phyloP scores from a whole-genome alignment of 2,329 filamentous ascomycete genomes.

The Diaporthe sp. region DNA sequence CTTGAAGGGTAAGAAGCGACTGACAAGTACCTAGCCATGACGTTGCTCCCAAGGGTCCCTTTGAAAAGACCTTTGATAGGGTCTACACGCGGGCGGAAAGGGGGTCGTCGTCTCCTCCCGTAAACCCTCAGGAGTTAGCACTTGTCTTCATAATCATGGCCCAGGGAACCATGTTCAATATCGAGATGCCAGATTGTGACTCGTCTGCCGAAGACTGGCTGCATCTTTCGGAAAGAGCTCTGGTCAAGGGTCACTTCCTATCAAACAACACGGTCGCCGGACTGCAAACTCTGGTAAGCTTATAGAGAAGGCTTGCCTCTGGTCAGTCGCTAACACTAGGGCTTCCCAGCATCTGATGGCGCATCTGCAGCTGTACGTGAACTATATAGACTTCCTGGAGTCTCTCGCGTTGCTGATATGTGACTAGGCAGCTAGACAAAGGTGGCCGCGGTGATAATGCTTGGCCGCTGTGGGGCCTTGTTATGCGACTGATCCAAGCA shows the following conservation, averaged over 20 bases:
- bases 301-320: not conserved
- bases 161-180: not conserved
- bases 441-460: not conserved
- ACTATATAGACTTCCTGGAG: not conserved
- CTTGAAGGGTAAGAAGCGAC: not conserved
- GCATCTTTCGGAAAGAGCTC: not conserved
- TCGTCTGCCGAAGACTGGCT: not conserved
- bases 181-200: constrained; percentile 11
- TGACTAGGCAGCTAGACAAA: not conserved
- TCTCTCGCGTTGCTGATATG: not conserved
- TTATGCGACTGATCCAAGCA: not conserved
- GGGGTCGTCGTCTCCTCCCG: not conserved
- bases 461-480: not conserved
- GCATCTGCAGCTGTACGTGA: constrained; percentile 2
- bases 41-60: constrained; percentile 1
- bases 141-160: not conserved
- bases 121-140: constrained; percentile 1
- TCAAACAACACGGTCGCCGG: not conserved
- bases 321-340: not conserved
- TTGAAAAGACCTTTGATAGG: constrained; percentile 2
- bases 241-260: not conserved
- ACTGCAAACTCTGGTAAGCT: not conserved
- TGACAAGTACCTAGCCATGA: not conserved
- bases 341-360: not conserved
- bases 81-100: not conserved